Evolutionary conservation across 768 basidiomycete genomes (phyloP).

Genomic region (Suillus americanus): DNA sequence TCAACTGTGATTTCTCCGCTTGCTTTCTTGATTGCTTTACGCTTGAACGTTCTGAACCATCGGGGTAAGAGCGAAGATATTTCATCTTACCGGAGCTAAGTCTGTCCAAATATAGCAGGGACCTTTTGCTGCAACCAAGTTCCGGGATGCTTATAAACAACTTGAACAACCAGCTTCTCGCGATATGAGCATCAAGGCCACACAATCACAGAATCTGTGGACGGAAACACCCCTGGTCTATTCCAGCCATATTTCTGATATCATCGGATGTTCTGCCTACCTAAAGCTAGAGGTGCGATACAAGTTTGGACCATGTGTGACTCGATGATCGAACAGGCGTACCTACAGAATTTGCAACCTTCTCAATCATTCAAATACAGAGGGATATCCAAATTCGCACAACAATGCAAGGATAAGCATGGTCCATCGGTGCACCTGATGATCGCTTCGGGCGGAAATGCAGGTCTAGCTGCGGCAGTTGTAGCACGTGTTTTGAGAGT

Average conservation of each 20-base stretch:
- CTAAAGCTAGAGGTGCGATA: conserved; percentile 69
- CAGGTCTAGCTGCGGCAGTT: conserved; percentile 70
- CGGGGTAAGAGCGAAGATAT: background rate
- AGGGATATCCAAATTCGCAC: conserved; percentile 63
- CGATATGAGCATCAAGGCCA: conserved; percentile 9
- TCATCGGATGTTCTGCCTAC: conserved; percentile 52
- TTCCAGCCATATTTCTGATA: conserved; percentile 56
- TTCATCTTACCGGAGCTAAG: background rate
- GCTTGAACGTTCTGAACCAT: background rate
- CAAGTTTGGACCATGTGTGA: background rate
- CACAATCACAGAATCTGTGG: conserved; percentile 40
- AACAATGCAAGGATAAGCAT: conserved; percentile 46
- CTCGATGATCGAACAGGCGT: background rate
- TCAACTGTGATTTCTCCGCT: background rate
- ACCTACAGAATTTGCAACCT: conserved; percentile 64
- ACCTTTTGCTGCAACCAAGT: background rate
- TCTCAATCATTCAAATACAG: conserved; percentile 78
- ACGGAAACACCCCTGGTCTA: conserved; percentile 64
- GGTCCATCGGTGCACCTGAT: conserved; percentile 61
- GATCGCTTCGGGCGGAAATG: conserved; percentile 79
- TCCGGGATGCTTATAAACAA: background rate
- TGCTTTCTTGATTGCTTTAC: background rate
- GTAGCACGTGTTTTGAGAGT: conserved; percentile 55
- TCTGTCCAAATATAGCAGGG: background rate
- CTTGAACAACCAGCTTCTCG: background rate